Evolutionary conservation across 441 rosid species (phyloP).

Genomic region (Theobroma grandiflorum): DNA sequence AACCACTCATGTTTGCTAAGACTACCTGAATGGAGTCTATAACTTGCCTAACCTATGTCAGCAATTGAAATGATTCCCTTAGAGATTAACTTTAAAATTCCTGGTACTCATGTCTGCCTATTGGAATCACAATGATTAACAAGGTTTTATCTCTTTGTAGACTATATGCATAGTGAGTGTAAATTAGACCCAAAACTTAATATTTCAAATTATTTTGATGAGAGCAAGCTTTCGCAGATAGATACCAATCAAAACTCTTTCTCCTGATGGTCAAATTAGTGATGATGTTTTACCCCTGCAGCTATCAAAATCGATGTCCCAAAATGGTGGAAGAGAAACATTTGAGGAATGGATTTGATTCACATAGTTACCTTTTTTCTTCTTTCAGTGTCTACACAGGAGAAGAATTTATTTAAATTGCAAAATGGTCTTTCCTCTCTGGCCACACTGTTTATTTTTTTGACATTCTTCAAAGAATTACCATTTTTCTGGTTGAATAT

Average conservation of each 20-base stretch:
- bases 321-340: not conserved
- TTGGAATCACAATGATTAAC: not conserved
- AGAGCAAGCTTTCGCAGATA: not conserved
- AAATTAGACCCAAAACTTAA: not conserved
- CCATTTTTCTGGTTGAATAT: not conserved
- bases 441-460: not conserved
- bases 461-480: not conserved
- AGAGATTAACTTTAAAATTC: not conserved
- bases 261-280: not conserved
- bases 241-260: not conserved
- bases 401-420: not conserved
- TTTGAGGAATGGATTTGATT: not conserved
- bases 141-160: constrained; percentile 11
- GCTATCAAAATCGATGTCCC: not conserved
- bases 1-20: not conserved
- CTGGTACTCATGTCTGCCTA: not conserved
- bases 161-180: not conserved
- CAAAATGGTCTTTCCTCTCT: not conserved
- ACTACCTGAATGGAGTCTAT: not conserved
- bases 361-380: not conserved
- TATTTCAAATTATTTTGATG: not conserved
- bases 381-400: not conserved
- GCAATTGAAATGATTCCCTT: not conserved
- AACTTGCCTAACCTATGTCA: not conserved
- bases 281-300: not conserved